Evolutionary conservation across 257 asterid species (phyloP), one percentile per base, ranked within the genome.

Genomic region (Solanum microdontum): DNA sequence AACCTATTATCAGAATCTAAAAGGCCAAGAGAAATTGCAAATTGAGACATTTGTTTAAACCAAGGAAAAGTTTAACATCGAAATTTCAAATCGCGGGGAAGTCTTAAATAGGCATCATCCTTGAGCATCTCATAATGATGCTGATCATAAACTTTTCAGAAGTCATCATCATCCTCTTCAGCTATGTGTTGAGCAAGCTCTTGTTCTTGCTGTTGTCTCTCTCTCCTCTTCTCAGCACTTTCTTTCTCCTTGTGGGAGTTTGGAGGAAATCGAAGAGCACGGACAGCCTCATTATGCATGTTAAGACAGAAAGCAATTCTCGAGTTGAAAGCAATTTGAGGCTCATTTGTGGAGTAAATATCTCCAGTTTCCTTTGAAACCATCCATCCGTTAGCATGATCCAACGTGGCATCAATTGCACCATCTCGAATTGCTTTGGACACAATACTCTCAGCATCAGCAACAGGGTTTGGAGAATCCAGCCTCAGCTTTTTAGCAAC

Each of bases 121-220:
- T 36, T 66, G 62, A 13, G 79, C 87, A 84, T 58, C 73, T 77
- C 34, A 62, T 86, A 64, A 58, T 39, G 85, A 36, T 73, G 23
- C 36, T 40, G 87, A 15, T 39, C 55, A 82, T 88, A 40, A 33
- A 39, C 51, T 51, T 24, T 87, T 92, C 84, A 94, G 90, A 95
- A 96, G 28, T 94, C 98, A 4, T 96, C 98, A 21, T 94, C 98
- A 66, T 96, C 99, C 89, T 95, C 98, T 91, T 96, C 99, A 11
- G 98, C 99, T 76, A 94, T 95, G 90, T 95, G 98, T 88, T 95
- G 94, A 11, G 99, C 99, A 87, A 96, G 98, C 85, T 96, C 98
- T 89, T 96, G 99, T 91, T 96, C 99, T 87, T 93, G 99, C 82
- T 93, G 98, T 40, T 93, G 97, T 83, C 98, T 93, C 91, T 95